These are phyloP conservation scores for Monosporascus sp. DNA, from an alignment of 2,329 filamentous ascomycete species.

Conservation along the genomic window DNA sequence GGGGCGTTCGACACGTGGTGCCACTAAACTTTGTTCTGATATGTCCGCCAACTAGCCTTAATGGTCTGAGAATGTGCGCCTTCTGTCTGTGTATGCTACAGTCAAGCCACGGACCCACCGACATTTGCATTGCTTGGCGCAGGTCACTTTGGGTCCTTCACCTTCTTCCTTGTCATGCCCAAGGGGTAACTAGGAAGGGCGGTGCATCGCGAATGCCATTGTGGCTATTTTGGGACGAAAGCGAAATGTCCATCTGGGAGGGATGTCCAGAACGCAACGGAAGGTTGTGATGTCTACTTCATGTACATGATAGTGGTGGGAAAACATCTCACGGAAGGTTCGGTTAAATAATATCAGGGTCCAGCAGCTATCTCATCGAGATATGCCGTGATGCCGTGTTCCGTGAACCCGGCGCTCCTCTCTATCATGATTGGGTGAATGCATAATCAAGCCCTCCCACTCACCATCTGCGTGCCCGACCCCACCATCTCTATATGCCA, in stretches of 20 bases:
- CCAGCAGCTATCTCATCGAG: too few relatives aligned
- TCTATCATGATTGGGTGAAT: too few relatives aligned
- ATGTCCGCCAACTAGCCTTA: not conserved
- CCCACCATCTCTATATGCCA: too few relatives aligned
- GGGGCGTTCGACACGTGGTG: slow-evolving; percentile 2
- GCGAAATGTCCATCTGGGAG: not conserved
- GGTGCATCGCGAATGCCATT: not conserved
- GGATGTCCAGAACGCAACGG: not conserved
- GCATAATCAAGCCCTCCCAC: too few relatives aligned
- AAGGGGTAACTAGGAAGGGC: not conserved
- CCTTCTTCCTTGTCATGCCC: not conserved
- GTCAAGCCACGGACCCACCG: not conserved
- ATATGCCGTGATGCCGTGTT: too few relatives aligned
- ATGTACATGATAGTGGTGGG: not conserved
- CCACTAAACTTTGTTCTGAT: not conserved
- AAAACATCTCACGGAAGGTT: not conserved
- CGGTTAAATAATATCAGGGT: not conserved
- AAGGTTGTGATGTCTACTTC: not conserved
- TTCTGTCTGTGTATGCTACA: not conserved
- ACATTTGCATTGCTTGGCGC: not conserved
- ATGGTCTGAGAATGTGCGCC: not conserved
- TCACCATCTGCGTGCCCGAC: too few relatives aligned
- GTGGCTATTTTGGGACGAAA: not conserved
- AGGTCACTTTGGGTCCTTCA: not conserved
- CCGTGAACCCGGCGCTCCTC: too few relatives aligned